Conservation (phyloP, 1,139 yeast species). For the Hanseniaspora uvarum region DNA sequence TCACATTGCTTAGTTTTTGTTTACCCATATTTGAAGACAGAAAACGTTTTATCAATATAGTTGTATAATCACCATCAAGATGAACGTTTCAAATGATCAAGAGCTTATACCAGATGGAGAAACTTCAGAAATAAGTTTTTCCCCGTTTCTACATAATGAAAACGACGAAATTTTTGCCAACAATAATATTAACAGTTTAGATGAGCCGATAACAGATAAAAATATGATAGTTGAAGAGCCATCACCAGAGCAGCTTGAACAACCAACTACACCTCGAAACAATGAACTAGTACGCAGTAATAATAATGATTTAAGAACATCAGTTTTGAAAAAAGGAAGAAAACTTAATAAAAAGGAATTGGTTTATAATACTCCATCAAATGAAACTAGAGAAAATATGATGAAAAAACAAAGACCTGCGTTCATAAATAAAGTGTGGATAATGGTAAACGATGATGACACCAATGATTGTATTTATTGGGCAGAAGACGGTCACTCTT, state of each 20-base stretch:
- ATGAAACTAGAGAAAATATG: constrained; percentile 1
- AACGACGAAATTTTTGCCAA: neutral
- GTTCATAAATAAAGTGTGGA: constrained; percentile 86
- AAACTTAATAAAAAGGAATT: neutral
- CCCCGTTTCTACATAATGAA: neutral
- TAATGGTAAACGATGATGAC: constrained; percentile 75
- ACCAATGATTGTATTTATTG: constrained; percentile 68
- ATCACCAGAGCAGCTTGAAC: constrained; percentile 1
- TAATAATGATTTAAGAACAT: neutral
- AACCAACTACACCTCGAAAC: neutral
- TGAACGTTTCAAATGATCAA: neutral
- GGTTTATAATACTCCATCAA: neutral
- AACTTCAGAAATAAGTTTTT: neutral
- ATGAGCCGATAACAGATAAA: constrained; percentile 9
- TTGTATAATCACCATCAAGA: neutral
- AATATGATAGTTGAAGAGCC: constrained; percentile 17
- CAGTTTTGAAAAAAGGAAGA: constrained; percentile 8
- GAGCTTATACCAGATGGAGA: neutral
- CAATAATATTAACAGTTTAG: neutral
- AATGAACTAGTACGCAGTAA: neutral
- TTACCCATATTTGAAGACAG: no score
- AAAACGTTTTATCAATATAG: no score
- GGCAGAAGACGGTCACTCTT: constrained; percentile 76
- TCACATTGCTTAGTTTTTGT: neutral
- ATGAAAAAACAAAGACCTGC: constrained; percentile 52